A percentile compares a stretch with the other conserved stretches of the same genome.
Conservation (phyloP, 2,329 filamentous ascomycete genomes). For the Venturiaceae sp. region DNA sequence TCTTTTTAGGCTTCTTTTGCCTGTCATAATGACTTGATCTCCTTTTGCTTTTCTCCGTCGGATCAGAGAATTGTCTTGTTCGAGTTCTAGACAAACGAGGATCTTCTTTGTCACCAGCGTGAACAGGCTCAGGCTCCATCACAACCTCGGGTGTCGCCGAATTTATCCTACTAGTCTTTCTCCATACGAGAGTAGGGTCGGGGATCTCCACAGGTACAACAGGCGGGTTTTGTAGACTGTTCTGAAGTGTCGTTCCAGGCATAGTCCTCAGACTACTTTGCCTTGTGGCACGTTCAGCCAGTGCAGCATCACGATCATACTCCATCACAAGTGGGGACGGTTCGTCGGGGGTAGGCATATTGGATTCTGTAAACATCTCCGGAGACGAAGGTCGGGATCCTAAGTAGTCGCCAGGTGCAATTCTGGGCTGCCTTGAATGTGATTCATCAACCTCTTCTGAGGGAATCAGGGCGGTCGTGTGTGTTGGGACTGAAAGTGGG, state of each 20-base stretch:
- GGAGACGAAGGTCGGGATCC: background rate
- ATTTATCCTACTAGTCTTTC: no score
- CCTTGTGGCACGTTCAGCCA: background rate
- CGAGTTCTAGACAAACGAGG: background rate
- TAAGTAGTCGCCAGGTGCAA: background rate
- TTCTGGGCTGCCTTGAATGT: background rate
- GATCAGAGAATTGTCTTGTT: background rate
- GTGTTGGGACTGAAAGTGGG: background rate
- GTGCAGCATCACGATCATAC: conserved; percentile 5
- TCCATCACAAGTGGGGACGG: background rate
- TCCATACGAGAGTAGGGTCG: background rate
- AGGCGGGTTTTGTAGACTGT: background rate
- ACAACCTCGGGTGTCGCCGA: background rate
- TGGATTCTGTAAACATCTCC: background rate
- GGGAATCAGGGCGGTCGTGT: background rate
- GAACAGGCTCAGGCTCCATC: background rate
- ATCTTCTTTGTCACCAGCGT: background rate
- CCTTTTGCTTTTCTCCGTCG: background rate
- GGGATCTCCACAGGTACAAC: background rate
- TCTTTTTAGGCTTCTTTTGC: background rate
- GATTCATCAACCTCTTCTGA: background rate
- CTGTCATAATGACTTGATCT: background rate
- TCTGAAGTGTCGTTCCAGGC: background rate
- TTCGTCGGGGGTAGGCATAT: background rate
- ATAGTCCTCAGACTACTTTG: background rate